Conservation (phyloP, 1,284 basidiomycete genomes). For the Filobasidium uniguttulatum region DNA sequence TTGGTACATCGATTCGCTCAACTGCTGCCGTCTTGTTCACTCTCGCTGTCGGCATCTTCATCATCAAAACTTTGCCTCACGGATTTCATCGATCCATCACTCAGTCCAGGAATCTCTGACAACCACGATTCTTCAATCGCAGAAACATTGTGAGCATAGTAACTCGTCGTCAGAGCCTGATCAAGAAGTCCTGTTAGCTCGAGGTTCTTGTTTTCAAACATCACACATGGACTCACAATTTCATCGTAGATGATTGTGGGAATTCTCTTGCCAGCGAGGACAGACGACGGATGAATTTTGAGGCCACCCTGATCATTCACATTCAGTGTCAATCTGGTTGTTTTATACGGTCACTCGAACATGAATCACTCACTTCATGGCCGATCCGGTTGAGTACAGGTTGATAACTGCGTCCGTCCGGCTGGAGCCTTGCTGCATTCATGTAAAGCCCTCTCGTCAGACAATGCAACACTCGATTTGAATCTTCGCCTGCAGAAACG, state of each 20-base stretch:
- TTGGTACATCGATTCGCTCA: too few relatives aligned
- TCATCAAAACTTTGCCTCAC: neutral
- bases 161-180: slow-evolving; percentile 66
- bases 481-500: slow-evolving; percentile 46
- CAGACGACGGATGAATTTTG: slow-evolving; percentile 78
- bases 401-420: slow-evolving; percentile 60
- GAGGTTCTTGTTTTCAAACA: neutral
- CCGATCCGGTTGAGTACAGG: slow-evolving; percentile 27
- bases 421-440: slow-evolving; percentile 67
- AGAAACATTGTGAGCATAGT: slow-evolving; percentile 77
- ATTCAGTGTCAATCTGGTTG: slow-evolving; percentile 37
- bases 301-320: slow-evolving; percentile 32
- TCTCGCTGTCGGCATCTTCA: neutral
- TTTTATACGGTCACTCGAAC: neutral
- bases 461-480: slow-evolving; percentile 50
- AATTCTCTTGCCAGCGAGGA: slow-evolving; percentile 60
- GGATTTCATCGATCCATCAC: slow-evolving; percentile 5
- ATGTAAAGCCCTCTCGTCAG: slow-evolving; percentile 62
- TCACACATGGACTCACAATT: slow-evolving; percentile 48
- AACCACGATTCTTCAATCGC: slow-evolving; percentile 53
- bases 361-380: neutral
- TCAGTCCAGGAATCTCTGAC: slow-evolving; percentile 23
- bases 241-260: slow-evolving; percentile 82
- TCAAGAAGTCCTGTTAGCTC: slow-evolving; percentile 1
- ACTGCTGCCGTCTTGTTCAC: too few relatives aligned